Evolutionary conservation across 1,284 basidiomycete species (phyloP), one percentile per base, ranked within the genome.

Genomic region (Ganoderma sinense): DNA sequence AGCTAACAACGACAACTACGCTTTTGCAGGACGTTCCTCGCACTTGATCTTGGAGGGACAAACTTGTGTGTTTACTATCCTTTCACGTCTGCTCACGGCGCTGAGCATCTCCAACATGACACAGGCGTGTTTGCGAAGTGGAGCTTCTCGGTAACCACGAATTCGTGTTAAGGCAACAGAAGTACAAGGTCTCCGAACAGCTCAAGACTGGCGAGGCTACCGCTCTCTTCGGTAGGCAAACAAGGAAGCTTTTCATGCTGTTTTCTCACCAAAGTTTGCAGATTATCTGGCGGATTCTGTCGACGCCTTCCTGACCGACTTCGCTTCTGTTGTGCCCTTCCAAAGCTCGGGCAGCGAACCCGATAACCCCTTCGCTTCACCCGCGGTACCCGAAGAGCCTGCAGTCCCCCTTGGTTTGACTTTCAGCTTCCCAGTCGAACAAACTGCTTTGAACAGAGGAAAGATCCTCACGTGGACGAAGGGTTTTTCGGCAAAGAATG

Each of bases 271-370:
- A 26, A 1, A 5, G 23, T 29, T 2, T 58, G 43, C 75, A 96
- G 95, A 98, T 83, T 99, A 98, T 83, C 94, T 99, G 75, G 98
- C 98, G 39, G 94, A 96, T 75, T 97, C 95, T 8, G 97, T 99
- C 40, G 96, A 97, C 79, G 91, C 93, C 13, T 99, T 99, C 84
- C 85, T 99, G 69, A 97, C 91, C n/a, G 89, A 92, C 68, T 76
- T 74, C 36, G 70, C 77, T 29, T 74, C 70, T 14, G 72, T 69
- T 4, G 70, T 71, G 13, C 75, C 78, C 77, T 87, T 79, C 74
- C 86, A 76, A 33, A 26, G 48, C 79, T 84, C 73, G 68, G 64
- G 64, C 10, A 45, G 53, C 62, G 70, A 74, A 23, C 66, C 53
- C 5, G 65, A 56, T 36, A 83, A 69, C 70, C 78, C 69, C 67